These are phyloP conservation scores for Ustilago nuda DNA, from an alignment of 1,284 basidiomycete species.

Conservation along the genomic window DNA sequence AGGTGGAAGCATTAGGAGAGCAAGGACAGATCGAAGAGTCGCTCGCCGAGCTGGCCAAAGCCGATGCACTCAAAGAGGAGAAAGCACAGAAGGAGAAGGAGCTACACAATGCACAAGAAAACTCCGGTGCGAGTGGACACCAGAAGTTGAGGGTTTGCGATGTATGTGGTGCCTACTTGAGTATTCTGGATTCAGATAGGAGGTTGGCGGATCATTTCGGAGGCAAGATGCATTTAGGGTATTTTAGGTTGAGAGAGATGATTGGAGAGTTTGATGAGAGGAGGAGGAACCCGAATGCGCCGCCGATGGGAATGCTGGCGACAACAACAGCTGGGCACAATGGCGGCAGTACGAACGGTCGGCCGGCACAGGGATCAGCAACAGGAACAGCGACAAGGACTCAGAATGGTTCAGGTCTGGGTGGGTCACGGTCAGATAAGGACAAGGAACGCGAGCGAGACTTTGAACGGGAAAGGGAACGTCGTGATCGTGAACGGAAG, in stretches of 20 bases:
- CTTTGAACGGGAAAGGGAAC: constrained; percentile 44
- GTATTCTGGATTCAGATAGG: constrained; percentile 96
- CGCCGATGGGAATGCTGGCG: constrained; percentile 41
- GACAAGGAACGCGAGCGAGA: constrained; percentile 53
- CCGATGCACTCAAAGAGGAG: constrained; percentile 95
- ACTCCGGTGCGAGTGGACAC: constrained; percentile 96
- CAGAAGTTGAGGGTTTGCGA: constrained; percentile 99
- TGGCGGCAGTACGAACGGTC: constrained; percentile 21
- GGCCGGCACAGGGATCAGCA: background rate
- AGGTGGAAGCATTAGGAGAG: constrained; percentile 96
- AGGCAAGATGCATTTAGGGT: constrained; percentile 99
- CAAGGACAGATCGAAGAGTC: constrained; percentile 98
- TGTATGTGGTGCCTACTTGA: constrained; percentile 98
- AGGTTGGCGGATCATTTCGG: constrained; percentile 99
- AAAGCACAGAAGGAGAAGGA: constrained; percentile 97
- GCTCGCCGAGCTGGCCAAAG: constrained; percentile 95
- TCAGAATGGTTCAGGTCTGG: constrained; percentile 7
- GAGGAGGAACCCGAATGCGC: constrained; percentile 38
- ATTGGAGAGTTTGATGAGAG: constrained; percentile 76
- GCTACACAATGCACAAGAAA: constrained; percentile 94
- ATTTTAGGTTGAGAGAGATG: constrained; percentile 96
- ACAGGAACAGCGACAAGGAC: background rate
- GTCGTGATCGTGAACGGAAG: constrained; percentile 48
- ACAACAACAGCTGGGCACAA: constrained; percentile 15
- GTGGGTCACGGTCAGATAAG: constrained; percentile 20